Conservation (phyloP, 371 early-diverging fungal species). For the Blakeslea trispora region DNA sequence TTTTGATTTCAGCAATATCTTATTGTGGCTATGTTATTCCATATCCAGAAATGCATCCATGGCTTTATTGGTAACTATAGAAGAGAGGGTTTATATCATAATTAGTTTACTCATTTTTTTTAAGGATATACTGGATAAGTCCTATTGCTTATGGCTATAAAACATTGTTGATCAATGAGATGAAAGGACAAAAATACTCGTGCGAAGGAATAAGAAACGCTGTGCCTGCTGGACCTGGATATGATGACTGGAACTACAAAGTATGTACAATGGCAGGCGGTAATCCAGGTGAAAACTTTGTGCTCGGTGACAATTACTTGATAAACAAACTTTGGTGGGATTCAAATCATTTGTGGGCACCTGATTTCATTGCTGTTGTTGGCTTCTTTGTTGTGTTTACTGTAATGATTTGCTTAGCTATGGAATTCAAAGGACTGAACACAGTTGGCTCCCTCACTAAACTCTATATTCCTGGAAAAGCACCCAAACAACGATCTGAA, state of each 20-base stretch:
- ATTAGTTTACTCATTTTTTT: too few relatives aligned
- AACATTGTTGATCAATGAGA: constrained; percentile 71
- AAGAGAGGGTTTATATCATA: too few relatives aligned
- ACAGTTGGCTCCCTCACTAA: constrained; percentile 52
- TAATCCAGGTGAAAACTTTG: constrained; percentile 44
- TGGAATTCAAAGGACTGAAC: constrained; percentile 51
- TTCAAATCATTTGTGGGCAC: constrained; percentile 50
- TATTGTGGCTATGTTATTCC: constrained; percentile 70
- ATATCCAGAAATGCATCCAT: constrained; percentile 62
- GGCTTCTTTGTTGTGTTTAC: constrained; percentile 55
- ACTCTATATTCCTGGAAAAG: constrained; percentile 49
- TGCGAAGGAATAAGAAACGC: constrained; percentile 36
- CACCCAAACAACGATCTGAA: constrained; percentile 21
- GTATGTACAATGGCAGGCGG: constrained; percentile 59
- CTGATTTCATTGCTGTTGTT: constrained; percentile 52
- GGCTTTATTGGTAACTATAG: constrained; percentile 56
- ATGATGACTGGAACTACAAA: constrained; percentile 50
- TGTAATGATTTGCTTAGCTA: constrained; percentile 40
- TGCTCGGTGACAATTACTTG: constrained; percentile 59
- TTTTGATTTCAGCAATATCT: constrained; percentile 54
- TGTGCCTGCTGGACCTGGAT: constrained; percentile 46
- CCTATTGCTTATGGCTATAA: constrained; percentile 69
- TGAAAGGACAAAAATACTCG: constrained; percentile 44
- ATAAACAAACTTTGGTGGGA: constrained; percentile 28
- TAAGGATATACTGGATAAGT: constrained; percentile 63